Conservation (phyloP, 805 yeast genomes). For the Spathaspora hagerdaliae region DNA sequence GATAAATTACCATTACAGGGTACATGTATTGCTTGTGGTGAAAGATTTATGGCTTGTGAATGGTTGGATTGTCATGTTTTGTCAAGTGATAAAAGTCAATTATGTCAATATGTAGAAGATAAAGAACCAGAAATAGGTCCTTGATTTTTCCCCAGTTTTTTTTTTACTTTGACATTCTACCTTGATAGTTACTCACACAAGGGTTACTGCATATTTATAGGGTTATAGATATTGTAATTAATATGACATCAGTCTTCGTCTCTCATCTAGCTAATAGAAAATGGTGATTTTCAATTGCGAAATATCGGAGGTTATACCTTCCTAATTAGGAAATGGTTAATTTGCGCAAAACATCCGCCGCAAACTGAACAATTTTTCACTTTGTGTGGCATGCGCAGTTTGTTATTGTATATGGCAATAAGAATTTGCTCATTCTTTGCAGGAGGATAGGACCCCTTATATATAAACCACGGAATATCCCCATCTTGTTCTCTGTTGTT, state of each 20-base stretch:
- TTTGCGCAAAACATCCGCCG: slow-evolving; percentile 3
- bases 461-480: too few species aligned
- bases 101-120: slow-evolving; percentile 19
- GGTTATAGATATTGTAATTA: background rate
- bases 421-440: too few species aligned
- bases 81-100: slow-evolving; percentile 17
- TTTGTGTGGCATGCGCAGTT: too few species aligned
- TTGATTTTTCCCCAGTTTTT: too few species aligned
- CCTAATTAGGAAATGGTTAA: slow-evolving; percentile 2
- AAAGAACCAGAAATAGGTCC: background rate
- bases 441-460: too few species aligned
- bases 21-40: slow-evolving; percentile 45
- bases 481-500: too few species aligned
- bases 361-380: too few species aligned
- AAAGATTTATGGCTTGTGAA: slow-evolving; percentile 41
- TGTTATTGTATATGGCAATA: too few species aligned
- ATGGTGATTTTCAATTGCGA: background rate
- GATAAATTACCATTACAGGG: slow-evolving; percentile 38
- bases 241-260: too few species aligned
- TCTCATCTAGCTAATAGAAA: too few species aligned
- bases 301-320: background rate
- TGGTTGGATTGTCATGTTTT: slow-evolving; percentile 58
- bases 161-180: too few species aligned
- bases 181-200: too few species aligned
- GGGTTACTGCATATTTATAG: background rate